These are phyloP conservation scores for Fusarium fujikuroi DNA, from an alignment of 2,329 filamentous ascomycete genomes.

Conservation along the genomic window DNA sequence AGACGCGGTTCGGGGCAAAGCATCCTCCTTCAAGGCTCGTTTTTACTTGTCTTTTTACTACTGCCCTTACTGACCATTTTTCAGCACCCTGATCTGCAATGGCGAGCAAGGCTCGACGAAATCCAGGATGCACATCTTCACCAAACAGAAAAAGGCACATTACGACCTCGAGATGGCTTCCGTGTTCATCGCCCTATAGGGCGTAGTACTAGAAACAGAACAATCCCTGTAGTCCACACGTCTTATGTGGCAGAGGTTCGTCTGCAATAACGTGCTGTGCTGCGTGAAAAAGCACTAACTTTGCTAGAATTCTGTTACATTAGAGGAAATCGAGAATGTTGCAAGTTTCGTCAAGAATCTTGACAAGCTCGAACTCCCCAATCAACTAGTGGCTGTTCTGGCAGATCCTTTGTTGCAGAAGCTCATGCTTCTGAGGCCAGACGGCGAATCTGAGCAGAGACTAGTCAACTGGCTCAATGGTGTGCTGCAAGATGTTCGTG, in stretches of 20 bases:
- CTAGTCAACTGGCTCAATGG: constrained; percentile 69
- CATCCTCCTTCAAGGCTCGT: constrained; percentile 68
- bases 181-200: constrained; percentile 65
- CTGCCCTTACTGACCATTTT: constrained; percentile 17
- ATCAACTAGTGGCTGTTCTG: constrained; percentile 81
- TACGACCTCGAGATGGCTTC: constrained; percentile 63
- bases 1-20: constrained; percentile 69
- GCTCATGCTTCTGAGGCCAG: constrained; percentile 72
- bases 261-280: background rate
- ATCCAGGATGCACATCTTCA: constrained; percentile 71
- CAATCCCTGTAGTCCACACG: constrained; percentile 78
- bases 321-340: constrained; percentile 82
- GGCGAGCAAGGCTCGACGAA: constrained; percentile 73
- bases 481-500: constrained; percentile 65
- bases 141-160: constrained; percentile 53
- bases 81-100: constrained; percentile 79
- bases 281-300: constrained; percentile 20
- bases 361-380: constrained; percentile 83
- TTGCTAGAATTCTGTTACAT: constrained; percentile 66
- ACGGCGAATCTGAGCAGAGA: constrained; percentile 61
- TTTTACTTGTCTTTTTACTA: background rate
- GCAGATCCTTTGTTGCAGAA: constrained; percentile 83
- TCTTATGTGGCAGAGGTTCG: constrained; percentile 75
- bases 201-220: constrained; percentile 47
- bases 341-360: constrained; percentile 76